Base-by-base conservation (phyloP, 805 yeast species). In the Yarrowia porcina region DNA sequence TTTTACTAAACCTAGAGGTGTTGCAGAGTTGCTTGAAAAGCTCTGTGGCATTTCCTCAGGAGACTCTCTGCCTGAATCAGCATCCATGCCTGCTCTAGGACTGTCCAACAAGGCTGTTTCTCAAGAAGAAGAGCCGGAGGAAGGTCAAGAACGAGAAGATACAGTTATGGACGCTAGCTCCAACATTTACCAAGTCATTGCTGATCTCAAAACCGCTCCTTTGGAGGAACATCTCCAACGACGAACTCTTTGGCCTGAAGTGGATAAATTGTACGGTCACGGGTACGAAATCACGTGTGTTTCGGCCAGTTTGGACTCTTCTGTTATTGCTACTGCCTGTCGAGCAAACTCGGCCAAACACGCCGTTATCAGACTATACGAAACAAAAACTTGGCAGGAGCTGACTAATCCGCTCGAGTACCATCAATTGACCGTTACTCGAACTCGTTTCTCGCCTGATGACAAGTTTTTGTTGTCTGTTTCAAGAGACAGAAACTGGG, bases 201-300 rank as follows among this genome's bases (percentile, higher is more conserved):
- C 73, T 68, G 69, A 78, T 0, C 74, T 88, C 45, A 66, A 67
- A 0, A 71, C 75, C 0, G 92, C 96, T 9, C 98, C 99, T 0
- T 75, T 87, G 49, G 99, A 94, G 73, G 97, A 93, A 69, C 89
- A 89, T 65, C 77, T 94, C 27, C 98, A 94, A 72, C 81, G 98
- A 70, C 90, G 86, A 71, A 89, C 98, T 0, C 77, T 94, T 61
- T 94, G 96, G 87, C 99, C 99, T 0, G 99, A 94, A 71, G 77
- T 87, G 63, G 99, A 94, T 69, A 94, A 94, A 72, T 75, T 94
- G 45, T 94, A 94, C 70, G 99, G 99, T 0, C 99, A 94, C 73
- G 99, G 99, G 9, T 96, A 90, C 74, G 99, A 96, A 72, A 84
- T 92, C 38, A 84, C 90, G 0, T 82, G 93, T 47, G 80, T 91